These are phyloP conservation scores for Pelagophyceae sp. DNA, from an alignment of 352 stramenopile genomes.

Conservation along the genomic window DNA sequence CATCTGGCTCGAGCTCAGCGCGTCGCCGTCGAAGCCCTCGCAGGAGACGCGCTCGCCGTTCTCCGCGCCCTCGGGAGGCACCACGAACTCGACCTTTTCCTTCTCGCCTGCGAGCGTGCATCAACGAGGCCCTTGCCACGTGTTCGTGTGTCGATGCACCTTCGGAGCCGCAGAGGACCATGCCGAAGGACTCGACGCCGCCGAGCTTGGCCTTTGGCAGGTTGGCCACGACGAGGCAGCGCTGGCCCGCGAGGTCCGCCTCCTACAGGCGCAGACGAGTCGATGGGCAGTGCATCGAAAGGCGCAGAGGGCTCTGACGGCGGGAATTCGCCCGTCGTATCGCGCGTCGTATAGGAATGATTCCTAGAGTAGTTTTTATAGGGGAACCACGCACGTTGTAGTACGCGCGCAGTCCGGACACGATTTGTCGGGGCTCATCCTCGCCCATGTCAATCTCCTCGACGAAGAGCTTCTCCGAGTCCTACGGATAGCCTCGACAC, in stretches of 20 bases:
- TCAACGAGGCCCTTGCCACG: too few relatives aligned
- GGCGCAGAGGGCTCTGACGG: too few relatives aligned
- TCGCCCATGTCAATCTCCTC: conserved; percentile 97
- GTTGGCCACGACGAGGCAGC: conserved; percentile 93
- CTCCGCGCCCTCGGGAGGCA: conserved; percentile 73
- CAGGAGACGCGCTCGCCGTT: conserved; percentile 79
- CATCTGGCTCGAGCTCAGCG: conserved; percentile 53
- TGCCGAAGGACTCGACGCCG: conserved; percentile 87
- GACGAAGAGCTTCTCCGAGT: conserved; percentile 86
- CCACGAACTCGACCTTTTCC: conserved; percentile 80
- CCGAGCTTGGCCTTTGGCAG: conserved; percentile 90
- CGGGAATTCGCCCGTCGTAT: too few relatives aligned
- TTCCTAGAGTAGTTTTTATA: too few relatives aligned
- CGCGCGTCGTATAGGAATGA: too few relatives aligned
- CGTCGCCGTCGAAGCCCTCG: conserved; percentile 43
- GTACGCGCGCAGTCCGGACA: conserved; percentile 84
- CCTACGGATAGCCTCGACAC: too few relatives aligned
- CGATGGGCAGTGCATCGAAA: too few relatives aligned
- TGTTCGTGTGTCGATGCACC: too few relatives aligned
- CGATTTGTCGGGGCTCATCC: conserved; percentile 83
- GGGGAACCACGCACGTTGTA: too few relatives aligned
- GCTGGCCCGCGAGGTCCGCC: conserved; percentile 84
- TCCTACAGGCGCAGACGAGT: too few relatives aligned
- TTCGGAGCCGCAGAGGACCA: too few relatives aligned
- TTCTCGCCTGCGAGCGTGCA: conserved; percentile 76